Conservation (phyloP, 331 rosid species). For the Malus hybrid region DNA sequence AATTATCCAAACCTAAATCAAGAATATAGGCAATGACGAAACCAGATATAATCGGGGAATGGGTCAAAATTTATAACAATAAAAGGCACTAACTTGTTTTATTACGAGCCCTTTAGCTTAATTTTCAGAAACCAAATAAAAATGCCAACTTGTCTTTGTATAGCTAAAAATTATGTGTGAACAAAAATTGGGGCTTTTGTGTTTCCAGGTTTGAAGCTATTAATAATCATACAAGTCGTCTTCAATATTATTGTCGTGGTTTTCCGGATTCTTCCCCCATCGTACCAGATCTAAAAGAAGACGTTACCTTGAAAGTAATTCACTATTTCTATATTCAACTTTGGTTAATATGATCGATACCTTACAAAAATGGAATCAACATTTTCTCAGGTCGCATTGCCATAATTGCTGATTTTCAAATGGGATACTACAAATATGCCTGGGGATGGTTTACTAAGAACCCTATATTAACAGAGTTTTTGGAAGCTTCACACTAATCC, state of each 20-base stretch:
- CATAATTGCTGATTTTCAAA: background rate
- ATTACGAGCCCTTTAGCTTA: too few species aligned
- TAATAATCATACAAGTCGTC: slow-evolving; percentile 46
- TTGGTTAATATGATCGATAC: background rate
- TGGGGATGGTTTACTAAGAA: background rate
- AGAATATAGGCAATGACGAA: too few species aligned
- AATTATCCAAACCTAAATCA: too few species aligned
- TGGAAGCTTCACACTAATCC: background rate
- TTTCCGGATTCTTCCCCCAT: slow-evolving; percentile 27
- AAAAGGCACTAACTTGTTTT: too few species aligned
- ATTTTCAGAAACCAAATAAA: too few species aligned
- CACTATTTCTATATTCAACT: background rate
- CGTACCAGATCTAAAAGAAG: slow-evolving; percentile 46
- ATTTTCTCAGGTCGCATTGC: background rate
- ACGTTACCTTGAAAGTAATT: slow-evolving; percentile 18
- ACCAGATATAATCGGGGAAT: too few species aligned
- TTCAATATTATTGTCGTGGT: slow-evolving; percentile 26
- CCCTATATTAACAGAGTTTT: background rate
- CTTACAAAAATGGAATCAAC: background rate
- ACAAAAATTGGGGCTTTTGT: slow-evolving; percentile 2
- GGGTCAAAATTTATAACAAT: too few species aligned
- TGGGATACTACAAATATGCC: background rate
- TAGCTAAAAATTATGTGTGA: slow-evolving; percentile 4
- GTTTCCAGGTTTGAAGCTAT: slow-evolving; percentile 61
- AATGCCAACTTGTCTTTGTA: background rate